Base-by-base conservation (phyloP, 768 basidiomycete species). In the Boletus huronensis region DNA sequence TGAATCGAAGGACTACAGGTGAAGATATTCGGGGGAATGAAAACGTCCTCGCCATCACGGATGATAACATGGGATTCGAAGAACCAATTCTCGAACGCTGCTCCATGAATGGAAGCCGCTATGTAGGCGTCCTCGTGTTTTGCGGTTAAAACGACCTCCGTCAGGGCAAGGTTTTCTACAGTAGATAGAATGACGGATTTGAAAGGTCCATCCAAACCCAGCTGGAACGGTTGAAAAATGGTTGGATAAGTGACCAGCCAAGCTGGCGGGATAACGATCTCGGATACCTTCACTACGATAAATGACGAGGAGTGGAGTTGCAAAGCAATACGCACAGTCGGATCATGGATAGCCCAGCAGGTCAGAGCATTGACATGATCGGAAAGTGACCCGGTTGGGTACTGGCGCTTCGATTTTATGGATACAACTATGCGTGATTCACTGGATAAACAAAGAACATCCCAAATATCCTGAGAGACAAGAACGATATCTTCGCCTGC, bases 111-210 rank as follows among this genome's bases (percentile, higher is more conserved):
- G 5, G 64, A 69, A 9, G 77, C 81, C 31, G 69, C 67, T n/a
- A 65, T 55, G 59, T 80, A 86, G 3, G 83, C 80, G 3, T 75
- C 72, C 10, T 62, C 47, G 21, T 82, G 79, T 44, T 80, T 70
- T 21, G 85, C 83, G 17, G 75, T 72, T 17, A 83, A 62, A 49
- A 85, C 66, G 32, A 84, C 73, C 55, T 81, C 79, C 16, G 76
- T 77, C n/a, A 86, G 61, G 17, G 58, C 48, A n/a, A 73, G 40
- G 6, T 73, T 73, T 25, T 71, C 69, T 17, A 67, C 59, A 47
- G 45, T 16, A 46, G 54, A 60, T 13, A 70, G 10, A 35, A 55
- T 31, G 35, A 72, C 11, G 19, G 60, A 58, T 54, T 58, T 67
- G 5, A 25, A 50, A 17, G 41, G 50, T 40, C 45, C 53, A 23